Evolutionary conservation across 768 basidiomycete genomes (phyloP).

Genomic region (Tulasnella sp.): DNA sequence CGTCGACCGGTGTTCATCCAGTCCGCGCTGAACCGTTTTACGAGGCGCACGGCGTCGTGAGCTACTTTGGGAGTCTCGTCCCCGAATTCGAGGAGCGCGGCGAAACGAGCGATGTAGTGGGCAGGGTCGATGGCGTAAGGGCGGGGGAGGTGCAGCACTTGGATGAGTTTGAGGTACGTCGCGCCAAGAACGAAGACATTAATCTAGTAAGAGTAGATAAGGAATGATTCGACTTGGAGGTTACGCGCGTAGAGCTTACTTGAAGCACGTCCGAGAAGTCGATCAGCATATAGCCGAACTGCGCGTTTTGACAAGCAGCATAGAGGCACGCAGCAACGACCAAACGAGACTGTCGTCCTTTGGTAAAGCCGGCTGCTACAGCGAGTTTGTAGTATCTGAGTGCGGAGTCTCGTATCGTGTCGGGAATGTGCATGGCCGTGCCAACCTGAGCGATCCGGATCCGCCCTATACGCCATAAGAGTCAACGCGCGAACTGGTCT

Average conservation of each 20-base stretch:
- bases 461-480: conserved; percentile 40
- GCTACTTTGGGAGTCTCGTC: conserved; percentile 89
- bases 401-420: conserved; percentile 68
- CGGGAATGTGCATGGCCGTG: conserved; percentile 62
- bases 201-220: conserved; percentile 42
- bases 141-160: conserved; percentile 74
- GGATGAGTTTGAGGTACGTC: conserved; percentile 89
- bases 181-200: conserved; percentile 97
- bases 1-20: conserved; percentile 96
- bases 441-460: conserved; percentile 78
- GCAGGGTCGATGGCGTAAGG: conserved; percentile 64
- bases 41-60: conserved; percentile 84
- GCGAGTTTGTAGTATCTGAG: conserved; percentile 86
- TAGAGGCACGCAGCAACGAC: conserved; percentile 96
- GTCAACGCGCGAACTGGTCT: not conserved
- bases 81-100: conserved; percentile 89
- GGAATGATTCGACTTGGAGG: not conserved
- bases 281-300: conserved; percentile 95
- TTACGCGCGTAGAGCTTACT: conserved; percentile 30
- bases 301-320: conserved; percentile 82
- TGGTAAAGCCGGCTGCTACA: conserved; percentile 86
- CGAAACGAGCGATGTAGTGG: conserved; percentile 92
- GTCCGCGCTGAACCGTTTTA: conserved; percentile 87
- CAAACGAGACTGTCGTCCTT: conserved; percentile 83
- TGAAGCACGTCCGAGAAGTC: conserved; percentile 96